These are phyloP conservation scores for Yamadazyma olivae DNA, from an alignment of 805 yeast genomes.

Conservation along the genomic window DNA sequence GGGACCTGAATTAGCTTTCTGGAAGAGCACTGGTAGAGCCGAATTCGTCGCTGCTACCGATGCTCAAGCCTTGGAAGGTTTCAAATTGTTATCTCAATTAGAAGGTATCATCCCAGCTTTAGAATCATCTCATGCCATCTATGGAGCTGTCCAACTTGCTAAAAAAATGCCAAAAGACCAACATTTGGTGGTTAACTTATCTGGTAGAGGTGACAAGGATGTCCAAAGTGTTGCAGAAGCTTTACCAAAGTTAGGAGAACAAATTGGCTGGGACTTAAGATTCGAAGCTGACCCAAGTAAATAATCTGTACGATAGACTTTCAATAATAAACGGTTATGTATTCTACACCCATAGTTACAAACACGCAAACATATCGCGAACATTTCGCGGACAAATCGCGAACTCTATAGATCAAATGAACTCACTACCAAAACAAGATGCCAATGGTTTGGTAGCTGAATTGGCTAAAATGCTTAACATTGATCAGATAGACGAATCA, in stretches of 20 bases:
- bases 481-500: constrained; percentile 23
- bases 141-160: constrained; percentile 87
- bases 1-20: constrained; percentile 94
- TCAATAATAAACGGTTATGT: background rate
- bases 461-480: constrained; percentile 22
- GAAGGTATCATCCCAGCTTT: constrained; percentile 99
- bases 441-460: constrained; percentile 17
- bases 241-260: constrained; percentile 83
- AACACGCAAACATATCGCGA: no score
- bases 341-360: background rate
- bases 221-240: constrained; percentile 97
- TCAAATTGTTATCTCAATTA: constrained; percentile 80
- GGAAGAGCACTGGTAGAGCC: constrained; percentile 95
- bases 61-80: constrained; percentile 91
- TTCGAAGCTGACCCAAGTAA: constrained; percentile 57
- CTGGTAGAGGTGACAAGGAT: constrained; percentile 99
- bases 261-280: constrained; percentile 95
- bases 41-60: constrained; percentile 89
- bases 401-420: background rate
- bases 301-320: constrained; percentile 11
- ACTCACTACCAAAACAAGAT: background rate
- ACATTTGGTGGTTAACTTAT: constrained; percentile 81
- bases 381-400: constrained; percentile 1
- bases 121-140: constrained; percentile 95
- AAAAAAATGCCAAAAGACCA: constrained; percentile 74